A percentile compares a stretch with the other conserved stretches of the same genome.
Conservation (phyloP, 352 stramenopile species). For the Peronospora destructor region DNA sequence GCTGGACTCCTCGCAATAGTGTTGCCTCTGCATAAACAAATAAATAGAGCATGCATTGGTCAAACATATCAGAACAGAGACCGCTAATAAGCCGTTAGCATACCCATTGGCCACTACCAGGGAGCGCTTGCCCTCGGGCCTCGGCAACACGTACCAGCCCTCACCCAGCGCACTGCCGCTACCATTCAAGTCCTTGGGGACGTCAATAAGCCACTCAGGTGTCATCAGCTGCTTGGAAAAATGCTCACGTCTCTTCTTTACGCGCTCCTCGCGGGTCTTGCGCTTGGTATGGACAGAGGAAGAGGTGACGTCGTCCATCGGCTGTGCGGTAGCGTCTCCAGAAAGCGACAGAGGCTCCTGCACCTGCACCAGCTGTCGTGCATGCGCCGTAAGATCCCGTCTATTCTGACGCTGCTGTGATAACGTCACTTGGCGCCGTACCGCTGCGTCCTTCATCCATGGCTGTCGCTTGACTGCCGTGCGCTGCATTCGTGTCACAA, state of each 20-base stretch:
- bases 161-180: slow-evolving; percentile 52
- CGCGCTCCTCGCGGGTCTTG: slow-evolving; percentile 65
- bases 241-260: slow-evolving; percentile 62
- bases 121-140: slow-evolving; percentile 88
- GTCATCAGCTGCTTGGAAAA: slow-evolving; percentile 82
- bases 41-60: background rate
- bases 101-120: slow-evolving; percentile 85
- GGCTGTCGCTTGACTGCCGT: slow-evolving; percentile 56
- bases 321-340: slow-evolving; percentile 15
- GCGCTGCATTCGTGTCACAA: slow-evolving; percentile 27
- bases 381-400: slow-evolving; percentile 72
- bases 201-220: slow-evolving; percentile 87
- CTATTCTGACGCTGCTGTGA: slow-evolving; percentile 67
- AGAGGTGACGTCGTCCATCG: slow-evolving; percentile 24
- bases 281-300: slow-evolving; percentile 29
- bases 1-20: slow-evolving; percentile 77
- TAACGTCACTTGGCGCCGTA: slow-evolving; percentile 50
- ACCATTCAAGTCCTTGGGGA: slow-evolving; percentile 80
- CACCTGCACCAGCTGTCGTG: slow-evolving; percentile 45
- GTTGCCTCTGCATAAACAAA: slow-evolving; percentile 36
- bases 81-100: slow-evolving; percentile 1
- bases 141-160: slow-evolving; percentile 87
- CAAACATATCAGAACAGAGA: background rate
- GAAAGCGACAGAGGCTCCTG: slow-evolving; percentile 25
- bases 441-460: slow-evolving; percentile 55